Evolutionary conservation across 352 stramenopile species (phyloP).

Genomic region (Phytophthora pini): DNA sequence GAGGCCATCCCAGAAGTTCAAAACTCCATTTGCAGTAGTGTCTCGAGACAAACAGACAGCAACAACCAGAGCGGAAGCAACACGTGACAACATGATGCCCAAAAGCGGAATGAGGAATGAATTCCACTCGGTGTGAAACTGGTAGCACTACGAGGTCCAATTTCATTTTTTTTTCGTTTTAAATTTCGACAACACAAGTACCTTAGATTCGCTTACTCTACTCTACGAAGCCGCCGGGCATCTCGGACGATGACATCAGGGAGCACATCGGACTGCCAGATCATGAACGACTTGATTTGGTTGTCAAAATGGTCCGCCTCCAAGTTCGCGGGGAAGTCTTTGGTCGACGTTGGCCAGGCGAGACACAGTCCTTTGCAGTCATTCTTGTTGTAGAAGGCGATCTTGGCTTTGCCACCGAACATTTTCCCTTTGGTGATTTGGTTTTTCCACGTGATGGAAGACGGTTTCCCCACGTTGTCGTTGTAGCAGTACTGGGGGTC

Average conservation of each 20-base stretch:
- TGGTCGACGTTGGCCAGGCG: conserved; percentile 14
- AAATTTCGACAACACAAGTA: background rate
- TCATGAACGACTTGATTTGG: conserved; percentile 35
- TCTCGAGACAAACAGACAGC: background rate
- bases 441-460: conserved; percentile 31
- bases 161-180: too few species aligned
- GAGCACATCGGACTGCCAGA: conserved; percentile 15
- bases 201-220: background rate
- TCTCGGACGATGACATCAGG: conserved; percentile 17
- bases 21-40: background rate
- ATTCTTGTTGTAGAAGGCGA: conserved; percentile 34
- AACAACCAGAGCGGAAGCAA: background rate
- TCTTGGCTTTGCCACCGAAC: conserved; percentile 16
- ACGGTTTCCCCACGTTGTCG: conserved; percentile 31
- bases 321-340: conserved; percentile 27
- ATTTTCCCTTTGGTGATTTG: conserved; percentile 11
- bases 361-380: conserved; percentile 24
- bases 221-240: background rate
- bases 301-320: conserved; percentile 28
- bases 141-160: too few species aligned
- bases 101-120: too few species aligned
- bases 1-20: conserved; percentile 2
- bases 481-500: conserved; percentile 34
- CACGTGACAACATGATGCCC: background rate
- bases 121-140: too few species aligned